phyloP scores from a whole-genome alignment of 2,329 filamentous ascomycete genomes.

The Atkinsonella hypoxylon region DNA sequence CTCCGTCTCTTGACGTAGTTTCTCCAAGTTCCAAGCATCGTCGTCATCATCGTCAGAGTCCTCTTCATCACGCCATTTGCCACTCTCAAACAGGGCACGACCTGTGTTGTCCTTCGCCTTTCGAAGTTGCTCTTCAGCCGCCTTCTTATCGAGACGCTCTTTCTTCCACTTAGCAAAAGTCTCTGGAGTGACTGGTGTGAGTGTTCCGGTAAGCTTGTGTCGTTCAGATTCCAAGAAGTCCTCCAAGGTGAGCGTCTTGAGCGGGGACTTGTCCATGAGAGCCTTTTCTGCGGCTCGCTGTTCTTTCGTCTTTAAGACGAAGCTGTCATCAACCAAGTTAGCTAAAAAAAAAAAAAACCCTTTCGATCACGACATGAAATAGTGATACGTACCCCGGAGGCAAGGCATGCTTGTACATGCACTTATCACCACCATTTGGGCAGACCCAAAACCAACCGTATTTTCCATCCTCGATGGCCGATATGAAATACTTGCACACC shows the following conservation, averaged over 20 bases:
- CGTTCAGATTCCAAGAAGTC: conserved; percentile 95
- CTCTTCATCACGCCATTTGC: conserved; percentile 69
- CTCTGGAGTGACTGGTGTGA: conserved; percentile 90
- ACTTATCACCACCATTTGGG: conserved; percentile 92
- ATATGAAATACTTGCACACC: conserved; percentile 97
- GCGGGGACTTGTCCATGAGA: conserved; percentile 84
- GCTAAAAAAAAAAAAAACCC: conserved; percentile 19
- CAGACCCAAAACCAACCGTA: conserved; percentile 99
- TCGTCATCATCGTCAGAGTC: conserved; percentile 50
- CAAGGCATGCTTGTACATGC: conserved; percentile 95
- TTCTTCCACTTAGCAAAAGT: conserved; percentile 96
- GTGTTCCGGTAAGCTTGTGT: conserved; percentile 81
- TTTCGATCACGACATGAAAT: neutral
- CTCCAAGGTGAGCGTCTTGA: conserved; percentile 89
- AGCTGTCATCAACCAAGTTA: conserved; percentile 39
- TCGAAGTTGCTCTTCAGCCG: conserved; percentile 79
- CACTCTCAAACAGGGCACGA: conserved; percentile 89
- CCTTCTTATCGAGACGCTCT: conserved; percentile 88
- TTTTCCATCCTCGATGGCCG: conserved; percentile 94
- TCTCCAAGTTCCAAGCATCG: conserved; percentile 70
- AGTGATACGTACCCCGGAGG: conserved; percentile 67
- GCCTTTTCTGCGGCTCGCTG: conserved; percentile 93
- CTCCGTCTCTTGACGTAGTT: conserved; percentile 76
- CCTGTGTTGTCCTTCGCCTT: conserved; percentile 93
- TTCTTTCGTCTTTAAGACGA: conserved; percentile 95